Evolutionary conservation across 2,329 filamentous ascomycete species (phyloP).

Genomic region (Fusarium lyarnte): DNA sequence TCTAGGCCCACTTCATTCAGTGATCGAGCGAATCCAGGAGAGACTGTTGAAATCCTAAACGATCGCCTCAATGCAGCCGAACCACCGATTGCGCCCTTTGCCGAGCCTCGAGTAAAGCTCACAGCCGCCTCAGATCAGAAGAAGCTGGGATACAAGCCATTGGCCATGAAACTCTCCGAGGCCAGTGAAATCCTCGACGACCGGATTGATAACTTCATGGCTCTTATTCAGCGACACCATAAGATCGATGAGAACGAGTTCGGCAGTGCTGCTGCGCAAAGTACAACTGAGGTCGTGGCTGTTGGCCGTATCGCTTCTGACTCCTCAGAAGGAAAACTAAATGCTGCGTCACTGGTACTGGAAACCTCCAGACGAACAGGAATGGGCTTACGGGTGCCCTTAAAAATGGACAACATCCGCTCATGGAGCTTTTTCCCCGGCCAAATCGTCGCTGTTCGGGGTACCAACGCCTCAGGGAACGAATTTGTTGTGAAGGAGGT

Average conservation of each 20-base stretch:
- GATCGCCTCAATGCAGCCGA: conserved; percentile 73
- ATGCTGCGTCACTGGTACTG: conserved; percentile 83
- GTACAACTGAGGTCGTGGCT: conserved; percentile 86
- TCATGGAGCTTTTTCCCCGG: conserved; percentile 90
- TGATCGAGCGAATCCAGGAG: conserved; percentile 80
- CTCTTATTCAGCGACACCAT: conserved; percentile 78
- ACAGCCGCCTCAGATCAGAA: conserved; percentile 88
- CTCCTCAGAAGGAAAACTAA: conserved; percentile 84
- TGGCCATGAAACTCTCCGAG: conserved; percentile 94
- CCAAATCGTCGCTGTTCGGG: conserved; percentile 87
- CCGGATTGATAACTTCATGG: conserved; percentile 88
- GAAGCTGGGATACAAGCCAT: conserved; percentile 89
- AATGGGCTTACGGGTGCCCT: conserved; percentile 80
- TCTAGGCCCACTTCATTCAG: conserved; percentile 64
- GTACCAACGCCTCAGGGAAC: conserved; percentile 86
- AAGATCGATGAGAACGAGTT: conserved; percentile 82
- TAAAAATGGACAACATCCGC: conserved; percentile 76
- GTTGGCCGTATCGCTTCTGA: conserved; percentile 94
- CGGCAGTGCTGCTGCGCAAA: conserved; percentile 85
- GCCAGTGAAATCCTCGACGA: conserved; percentile 94
- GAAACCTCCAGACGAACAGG: conserved; percentile 89
- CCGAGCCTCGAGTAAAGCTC: conserved; percentile 82
- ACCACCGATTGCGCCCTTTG: conserved; percentile 74
- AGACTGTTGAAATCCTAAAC: conserved; percentile 86
- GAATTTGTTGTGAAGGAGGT: conserved; percentile 84